Percentiles rank a stretch among this genome's conserved stretches.
These are phyloP conservation scores for Mortierella sp. DNA, from an alignment of 371 early-diverging fungal species.

Conservation along the genomic window DNA sequence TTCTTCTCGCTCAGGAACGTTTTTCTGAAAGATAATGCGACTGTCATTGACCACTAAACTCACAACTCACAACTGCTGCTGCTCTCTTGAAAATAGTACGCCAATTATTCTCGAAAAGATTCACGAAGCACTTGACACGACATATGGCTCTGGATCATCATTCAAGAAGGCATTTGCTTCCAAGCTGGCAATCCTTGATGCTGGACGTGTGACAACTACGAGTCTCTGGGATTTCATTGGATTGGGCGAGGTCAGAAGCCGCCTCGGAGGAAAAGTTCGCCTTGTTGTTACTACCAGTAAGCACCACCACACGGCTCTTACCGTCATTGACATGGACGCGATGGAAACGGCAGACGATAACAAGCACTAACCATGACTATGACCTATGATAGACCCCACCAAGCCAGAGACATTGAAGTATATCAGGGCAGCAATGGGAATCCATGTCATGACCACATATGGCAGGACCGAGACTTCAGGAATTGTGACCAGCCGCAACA, in stretches of 20 bases:
- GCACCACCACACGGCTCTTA: neutral
- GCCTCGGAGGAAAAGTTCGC: slow-evolving; percentile 91
- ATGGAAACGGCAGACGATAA: neutral
- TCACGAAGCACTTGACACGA: slow-evolving; percentile 45
- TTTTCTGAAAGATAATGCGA: too few relatives aligned
- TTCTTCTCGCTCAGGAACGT: neutral
- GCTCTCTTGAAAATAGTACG: slow-evolving; percentile 26
- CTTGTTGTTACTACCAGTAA: slow-evolving; percentile 65
- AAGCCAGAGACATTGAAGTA: slow-evolving; percentile 59
- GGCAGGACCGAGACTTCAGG: slow-evolving; percentile 76
- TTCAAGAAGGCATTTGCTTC: slow-evolving; percentile 60
- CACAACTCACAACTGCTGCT: neutral
- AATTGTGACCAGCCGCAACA: slow-evolving; percentile 66
- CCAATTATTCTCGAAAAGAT: slow-evolving; percentile 49
- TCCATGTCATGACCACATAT: slow-evolving; percentile 69
- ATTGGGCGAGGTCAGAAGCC: slow-evolving; percentile 79
- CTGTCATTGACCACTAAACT: too few relatives aligned
- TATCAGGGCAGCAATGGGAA: slow-evolving; percentile 66
- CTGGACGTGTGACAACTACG: slow-evolving; percentile 27
- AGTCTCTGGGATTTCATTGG: slow-evolving; percentile 84
- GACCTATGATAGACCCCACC: slow-evolving; percentile 64
- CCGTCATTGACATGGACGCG: too few relatives aligned
- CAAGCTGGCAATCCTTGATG: slow-evolving; percentile 38
- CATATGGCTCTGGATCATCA: slow-evolving; percentile 35
- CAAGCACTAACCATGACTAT: neutral